These are phyloP conservation scores for Tetrapisispora arboricola DNA, from an alignment of 805 yeast genomes.

Conservation along the genomic window DNA sequence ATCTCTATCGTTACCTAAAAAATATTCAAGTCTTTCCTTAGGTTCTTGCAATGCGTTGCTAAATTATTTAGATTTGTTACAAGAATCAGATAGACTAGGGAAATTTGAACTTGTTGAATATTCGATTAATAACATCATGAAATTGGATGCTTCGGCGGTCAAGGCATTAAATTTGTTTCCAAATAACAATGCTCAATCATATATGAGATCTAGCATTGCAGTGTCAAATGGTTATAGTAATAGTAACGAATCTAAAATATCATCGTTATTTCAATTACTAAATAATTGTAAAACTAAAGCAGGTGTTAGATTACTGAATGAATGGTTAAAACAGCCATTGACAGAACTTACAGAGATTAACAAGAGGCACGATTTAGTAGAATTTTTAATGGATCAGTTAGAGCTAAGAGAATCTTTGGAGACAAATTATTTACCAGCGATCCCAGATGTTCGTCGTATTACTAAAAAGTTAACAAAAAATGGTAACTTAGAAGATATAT, in stretches of 20 bases:
- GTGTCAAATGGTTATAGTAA: constrained; percentile 4
- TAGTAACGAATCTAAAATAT: constrained; percentile 30
- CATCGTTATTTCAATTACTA: constrained; percentile 70
- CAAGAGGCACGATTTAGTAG: constrained; percentile 68
- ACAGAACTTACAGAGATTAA: constrained; percentile 50
- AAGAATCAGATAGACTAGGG: constrained; percentile 46
- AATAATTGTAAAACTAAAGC: constrained; percentile 83
- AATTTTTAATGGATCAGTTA: constrained; percentile 57
- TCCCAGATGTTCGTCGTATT: constrained; percentile 77
- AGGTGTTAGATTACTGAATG: constrained; percentile 81
- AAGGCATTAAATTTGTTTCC: constrained; percentile 84
- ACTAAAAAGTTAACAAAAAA: constrained; percentile 51
- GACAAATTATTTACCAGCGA: constrained; percentile 53
- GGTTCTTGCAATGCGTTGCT: constrained; percentile 45
- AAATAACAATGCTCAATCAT: constrained; percentile 14
- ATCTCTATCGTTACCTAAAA: constrained; percentile 22
- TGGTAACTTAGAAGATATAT: constrained; percentile 78
- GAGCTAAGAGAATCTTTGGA: constrained; percentile 55
- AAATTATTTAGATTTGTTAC: constrained; percentile 53
- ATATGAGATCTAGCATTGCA: constrained; percentile 8
- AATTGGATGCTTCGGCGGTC: constrained; percentile 82
- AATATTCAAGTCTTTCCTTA: constrained; percentile 20
- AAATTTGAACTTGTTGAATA: constrained; percentile 51
- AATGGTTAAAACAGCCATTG: constrained; percentile 94
- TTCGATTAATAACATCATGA: constrained; percentile 72